phyloP scores from a whole-genome alignment of 2,329 filamentous ascomycete species.

The Alternaria solani region DNA sequence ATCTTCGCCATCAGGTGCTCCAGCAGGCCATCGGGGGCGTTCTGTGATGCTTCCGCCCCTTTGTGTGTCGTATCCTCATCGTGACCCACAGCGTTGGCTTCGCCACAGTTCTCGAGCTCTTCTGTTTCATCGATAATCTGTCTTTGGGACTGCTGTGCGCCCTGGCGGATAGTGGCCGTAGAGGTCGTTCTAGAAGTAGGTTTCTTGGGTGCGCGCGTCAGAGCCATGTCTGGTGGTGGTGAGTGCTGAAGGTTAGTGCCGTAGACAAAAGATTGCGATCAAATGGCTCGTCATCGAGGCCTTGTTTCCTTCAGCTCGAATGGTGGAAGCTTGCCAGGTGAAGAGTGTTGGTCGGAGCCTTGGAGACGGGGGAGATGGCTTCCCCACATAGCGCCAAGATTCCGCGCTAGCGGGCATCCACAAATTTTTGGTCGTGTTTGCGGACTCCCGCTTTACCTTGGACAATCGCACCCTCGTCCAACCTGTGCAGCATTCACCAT shows the following conservation, averaged over 20 bases:
- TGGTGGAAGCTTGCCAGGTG: slow-evolving; percentile 3
- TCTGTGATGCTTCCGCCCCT: slow-evolving; percentile 14
- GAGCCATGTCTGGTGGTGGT: slow-evolving; percentile 25
- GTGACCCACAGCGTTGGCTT: slow-evolving; percentile 13
- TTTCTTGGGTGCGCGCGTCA: slow-evolving; percentile 20
- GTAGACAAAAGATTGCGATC: slow-evolving; percentile 2
- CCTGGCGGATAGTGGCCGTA: slow-evolving; percentile 16
- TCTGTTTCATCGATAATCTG: slow-evolving; percentile 9
- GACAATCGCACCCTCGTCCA: slow-evolving; percentile 12
- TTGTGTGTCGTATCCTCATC: slow-evolving; percentile 8
- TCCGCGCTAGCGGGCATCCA: slow-evolving; percentile 37
- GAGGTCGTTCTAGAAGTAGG: slow-evolving; percentile 9
- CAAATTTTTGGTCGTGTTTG: slow-evolving; percentile 37
- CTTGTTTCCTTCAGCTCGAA: background rate
- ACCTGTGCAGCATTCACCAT: slow-evolving; percentile 54
- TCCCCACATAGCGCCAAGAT: slow-evolving; percentile 40
- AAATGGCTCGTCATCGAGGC: background rate
- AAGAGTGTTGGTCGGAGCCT: background rate
- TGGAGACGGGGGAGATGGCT: background rate
- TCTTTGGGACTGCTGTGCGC: slow-evolving; percentile 15
- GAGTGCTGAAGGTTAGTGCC: slow-evolving; percentile 28
- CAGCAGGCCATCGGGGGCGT: slow-evolving; percentile 15
- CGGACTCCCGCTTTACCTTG: slow-evolving; percentile 25
- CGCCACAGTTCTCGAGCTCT: slow-evolving; percentile 10
- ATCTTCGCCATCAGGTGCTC: slow-evolving; percentile 31